These are phyloP conservation scores for Nepenthes mirabilis DNA, from an alignment of 148 eudicot genomes.

Conservation along the genomic window DNA sequence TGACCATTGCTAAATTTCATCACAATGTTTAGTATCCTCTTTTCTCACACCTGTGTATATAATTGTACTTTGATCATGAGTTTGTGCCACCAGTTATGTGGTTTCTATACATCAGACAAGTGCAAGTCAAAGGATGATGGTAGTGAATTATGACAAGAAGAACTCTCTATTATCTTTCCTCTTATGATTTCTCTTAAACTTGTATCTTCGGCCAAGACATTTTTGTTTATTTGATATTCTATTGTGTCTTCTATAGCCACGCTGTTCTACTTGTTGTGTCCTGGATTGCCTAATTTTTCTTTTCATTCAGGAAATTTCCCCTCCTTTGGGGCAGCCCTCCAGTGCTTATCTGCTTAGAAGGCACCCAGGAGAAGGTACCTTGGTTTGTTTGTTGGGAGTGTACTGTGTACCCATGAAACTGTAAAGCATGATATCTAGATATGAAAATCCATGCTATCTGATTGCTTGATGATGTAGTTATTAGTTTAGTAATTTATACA, in stretches of 20 bases:
- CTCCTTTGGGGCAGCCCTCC: slow-evolving; percentile 70
- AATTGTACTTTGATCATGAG: not conserved
- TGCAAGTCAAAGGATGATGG: slow-evolving; percentile 11
- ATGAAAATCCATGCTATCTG: not conserved
- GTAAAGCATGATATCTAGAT: not conserved
- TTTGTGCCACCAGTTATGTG: slow-evolving; percentile 11
- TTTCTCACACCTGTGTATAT: slow-evolving; percentile 9
- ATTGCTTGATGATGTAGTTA: not conserved
- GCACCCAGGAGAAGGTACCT: slow-evolving; percentile 90
- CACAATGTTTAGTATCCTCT: slow-evolving; percentile 3
- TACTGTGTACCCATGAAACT: slow-evolving; percentile 19
- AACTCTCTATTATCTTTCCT: not conserved
- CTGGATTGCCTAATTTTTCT: slow-evolving; percentile 56
- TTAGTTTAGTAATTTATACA: not conserved
- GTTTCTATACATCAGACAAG: slow-evolving; percentile 6
- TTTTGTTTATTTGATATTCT: not conserved
- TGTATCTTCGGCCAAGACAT: not conserved
- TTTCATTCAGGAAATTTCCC: slow-evolving; percentile 69
- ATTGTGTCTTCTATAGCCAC: not conserved
- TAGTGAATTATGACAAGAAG: slow-evolving; percentile 9
- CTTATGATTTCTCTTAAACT: not conserved
- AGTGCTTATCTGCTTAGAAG: slow-evolving; percentile 72
- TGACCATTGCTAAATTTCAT: slow-evolving; percentile 17
- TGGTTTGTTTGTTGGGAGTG: slow-evolving; percentile 63
- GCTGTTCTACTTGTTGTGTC: slow-evolving; percentile 18